phyloP scores from a whole-genome alignment of 2,329 filamentous ascomycete species.

The Exophiala xenobiotica region DNA sequence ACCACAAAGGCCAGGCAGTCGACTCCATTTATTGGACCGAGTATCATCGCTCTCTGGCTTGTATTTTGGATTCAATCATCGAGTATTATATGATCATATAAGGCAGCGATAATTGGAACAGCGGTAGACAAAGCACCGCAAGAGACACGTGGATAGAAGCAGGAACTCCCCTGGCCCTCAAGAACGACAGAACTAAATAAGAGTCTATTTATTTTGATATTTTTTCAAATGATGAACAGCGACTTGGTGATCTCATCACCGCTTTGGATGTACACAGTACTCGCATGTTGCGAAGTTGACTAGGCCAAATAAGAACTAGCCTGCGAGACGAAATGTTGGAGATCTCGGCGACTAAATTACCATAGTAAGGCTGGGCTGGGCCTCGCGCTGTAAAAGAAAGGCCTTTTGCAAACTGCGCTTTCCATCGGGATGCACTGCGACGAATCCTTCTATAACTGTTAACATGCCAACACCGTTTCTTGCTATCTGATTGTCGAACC shows the following conservation, averaged over 20 bases:
- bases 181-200: too few relatives aligned
- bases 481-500: not conserved
- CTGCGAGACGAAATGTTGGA: not conserved
- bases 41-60: slow-evolving; percentile 57
- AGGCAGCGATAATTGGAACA: too few relatives aligned
- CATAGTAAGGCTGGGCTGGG: not conserved
- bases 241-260: not conserved
- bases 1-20: slow-evolving; percentile 73
- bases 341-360: not conserved
- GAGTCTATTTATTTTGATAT: too few relatives aligned
- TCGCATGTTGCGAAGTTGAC: not conserved
- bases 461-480: not conserved
- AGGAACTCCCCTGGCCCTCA: too few relatives aligned
- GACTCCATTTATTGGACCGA: slow-evolving; percentile 70
- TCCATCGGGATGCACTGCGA: not conserved
- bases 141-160: not conserved
- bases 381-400: not conserved
- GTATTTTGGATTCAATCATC: too few relatives aligned
- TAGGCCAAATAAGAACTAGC: not conserved
- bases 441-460: not conserved
- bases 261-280: not conserved
- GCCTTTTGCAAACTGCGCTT: not conserved
- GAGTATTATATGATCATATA: too few relatives aligned
- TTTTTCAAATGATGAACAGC: not conserved
- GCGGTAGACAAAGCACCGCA: too few relatives aligned